A percentile compares a stretch with the other conserved stretches of the same genome.
Evolutionary conservation across 805 yeast species (phyloP).

Genomic region (Metschnikowia amazonensis): DNA sequence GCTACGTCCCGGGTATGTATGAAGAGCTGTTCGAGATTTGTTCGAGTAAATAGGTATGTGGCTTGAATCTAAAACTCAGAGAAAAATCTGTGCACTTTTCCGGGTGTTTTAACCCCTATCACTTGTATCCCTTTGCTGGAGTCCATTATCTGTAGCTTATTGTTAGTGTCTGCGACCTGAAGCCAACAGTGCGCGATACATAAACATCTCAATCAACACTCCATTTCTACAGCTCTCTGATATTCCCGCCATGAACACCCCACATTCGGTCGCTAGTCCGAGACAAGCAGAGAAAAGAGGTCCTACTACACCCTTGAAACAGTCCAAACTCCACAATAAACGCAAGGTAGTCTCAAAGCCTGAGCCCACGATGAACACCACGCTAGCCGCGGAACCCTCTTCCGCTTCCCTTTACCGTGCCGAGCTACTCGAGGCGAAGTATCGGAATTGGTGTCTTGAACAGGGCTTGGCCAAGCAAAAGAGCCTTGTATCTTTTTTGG

Average conservation of each 20-base stretch:
- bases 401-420: constrained; percentile 6
- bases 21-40: no score
- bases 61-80: no score
- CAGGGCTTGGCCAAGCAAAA: constrained; percentile 21
- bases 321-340: constrained; percentile 22
- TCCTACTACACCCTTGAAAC: constrained; percentile 36
- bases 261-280: constrained; percentile 7
- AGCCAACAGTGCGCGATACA: neutral
- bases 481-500: constrained; percentile 28
- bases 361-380: constrained; percentile 4
- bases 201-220: neutral
- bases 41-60: no score
- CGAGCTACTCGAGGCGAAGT: constrained; percentile 24
- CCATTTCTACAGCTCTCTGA: no score
- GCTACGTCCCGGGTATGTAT: no score
- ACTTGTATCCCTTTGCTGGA: no score
- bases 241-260: neutral
- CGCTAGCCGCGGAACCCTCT: constrained; percentile 5
- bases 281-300: constrained; percentile 25
- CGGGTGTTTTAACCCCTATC: no score
- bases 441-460: constrained; percentile 30
- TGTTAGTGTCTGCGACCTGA: no score
- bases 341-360: constrained; percentile 16
- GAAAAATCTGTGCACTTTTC: no score
- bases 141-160: neutral